These are phyloP conservation scores for Bryopsis sp. DNA, from an alignment of 139 green algal genomes.

Conservation along the genomic window DNA sequence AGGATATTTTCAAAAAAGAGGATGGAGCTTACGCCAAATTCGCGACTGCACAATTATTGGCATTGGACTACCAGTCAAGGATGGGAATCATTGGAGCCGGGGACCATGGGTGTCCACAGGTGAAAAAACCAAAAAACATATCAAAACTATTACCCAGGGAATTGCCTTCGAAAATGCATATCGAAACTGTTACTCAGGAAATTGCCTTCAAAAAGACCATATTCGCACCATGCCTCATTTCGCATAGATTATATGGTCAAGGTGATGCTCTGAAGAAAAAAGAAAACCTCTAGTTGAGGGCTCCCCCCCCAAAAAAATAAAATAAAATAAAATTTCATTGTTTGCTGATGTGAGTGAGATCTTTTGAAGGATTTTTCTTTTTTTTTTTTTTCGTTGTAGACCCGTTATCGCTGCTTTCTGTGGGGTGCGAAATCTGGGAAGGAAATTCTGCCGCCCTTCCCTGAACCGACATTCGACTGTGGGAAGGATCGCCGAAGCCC, in stretches of 20 bases:
- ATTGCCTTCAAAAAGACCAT: not conserved
- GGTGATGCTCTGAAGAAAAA: too few species aligned
- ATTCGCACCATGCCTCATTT: too few species aligned
- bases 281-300: too few species aligned
- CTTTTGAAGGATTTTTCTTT: too few species aligned
- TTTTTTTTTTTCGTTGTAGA: constrained; percentile 19
- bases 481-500: too few species aligned
- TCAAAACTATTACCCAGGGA: constrained; percentile 3
- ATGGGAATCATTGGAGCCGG: constrained; percentile 42
- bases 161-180: not conserved
- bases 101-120: constrained; percentile 47
- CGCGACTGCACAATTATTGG: constrained; percentile 34
- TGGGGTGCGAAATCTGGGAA: constrained; percentile 37
- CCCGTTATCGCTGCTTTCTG: constrained; percentile 35
- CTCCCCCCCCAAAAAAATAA: too few species aligned
- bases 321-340: too few species aligned
- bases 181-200: constrained; percentile 4
- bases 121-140: not conserved
- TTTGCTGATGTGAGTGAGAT: too few species aligned
- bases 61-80: constrained; percentile 51
- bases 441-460: constrained; percentile 54
- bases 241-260: too few species aligned
- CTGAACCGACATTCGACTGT: constrained; percentile 31
- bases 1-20: constrained; percentile 62
- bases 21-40: constrained; percentile 52